Conservation (phyloP, 306 rosid genomes). For the Psophocarpus tetragonolobus region DNA sequence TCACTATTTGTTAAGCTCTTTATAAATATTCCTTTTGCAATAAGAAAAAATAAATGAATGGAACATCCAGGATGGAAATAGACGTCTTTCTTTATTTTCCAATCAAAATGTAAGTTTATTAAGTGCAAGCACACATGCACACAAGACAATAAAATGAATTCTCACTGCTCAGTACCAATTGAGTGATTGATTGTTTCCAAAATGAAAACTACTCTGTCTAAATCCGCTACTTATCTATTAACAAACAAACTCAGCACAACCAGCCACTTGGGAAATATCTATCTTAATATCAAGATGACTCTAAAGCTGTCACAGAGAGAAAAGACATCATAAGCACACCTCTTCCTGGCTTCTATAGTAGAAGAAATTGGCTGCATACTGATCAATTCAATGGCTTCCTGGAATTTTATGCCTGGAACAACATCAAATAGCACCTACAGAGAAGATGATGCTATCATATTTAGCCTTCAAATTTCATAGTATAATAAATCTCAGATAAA, state of each 20-base stretch:
- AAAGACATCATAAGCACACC: slow-evolving; percentile 51
- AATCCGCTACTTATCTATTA: slow-evolving; percentile 13
- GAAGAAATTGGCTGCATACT: slow-evolving; percentile 92
- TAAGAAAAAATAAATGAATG: slow-evolving; percentile 6
- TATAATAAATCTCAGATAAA: slow-evolving; percentile 27
- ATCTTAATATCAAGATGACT: not conserved
- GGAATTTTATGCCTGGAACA: slow-evolving; percentile 89
- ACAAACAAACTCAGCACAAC: slow-evolving; percentile 24
- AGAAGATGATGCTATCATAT: slow-evolving; percentile 37
- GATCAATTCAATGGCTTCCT: slow-evolving; percentile 88
- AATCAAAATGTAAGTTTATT: not conserved
- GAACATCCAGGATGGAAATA: not conserved
- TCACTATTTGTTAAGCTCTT: not conserved
- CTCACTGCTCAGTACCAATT: not conserved
- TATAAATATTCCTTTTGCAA: not conserved
- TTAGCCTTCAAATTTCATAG: slow-evolving; percentile 26
- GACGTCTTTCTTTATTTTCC: not conserved
- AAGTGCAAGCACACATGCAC: not conserved
- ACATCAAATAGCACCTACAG: slow-evolving; percentile 96
- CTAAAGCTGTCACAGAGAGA: not conserved
- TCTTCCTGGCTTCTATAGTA: slow-evolving; percentile 66
- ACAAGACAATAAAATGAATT: not conserved
- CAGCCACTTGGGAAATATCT: slow-evolving; percentile 22
- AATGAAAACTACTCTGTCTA: too few species aligned
- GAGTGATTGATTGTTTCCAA: slow-evolving; percentile 11